A percentile compares a stretch with the other conserved stretches of the same genome.
Evolutionary conservation across 1,139 yeast species (phyloP).

Genomic region (Saccharomyces hybrid): DNA sequence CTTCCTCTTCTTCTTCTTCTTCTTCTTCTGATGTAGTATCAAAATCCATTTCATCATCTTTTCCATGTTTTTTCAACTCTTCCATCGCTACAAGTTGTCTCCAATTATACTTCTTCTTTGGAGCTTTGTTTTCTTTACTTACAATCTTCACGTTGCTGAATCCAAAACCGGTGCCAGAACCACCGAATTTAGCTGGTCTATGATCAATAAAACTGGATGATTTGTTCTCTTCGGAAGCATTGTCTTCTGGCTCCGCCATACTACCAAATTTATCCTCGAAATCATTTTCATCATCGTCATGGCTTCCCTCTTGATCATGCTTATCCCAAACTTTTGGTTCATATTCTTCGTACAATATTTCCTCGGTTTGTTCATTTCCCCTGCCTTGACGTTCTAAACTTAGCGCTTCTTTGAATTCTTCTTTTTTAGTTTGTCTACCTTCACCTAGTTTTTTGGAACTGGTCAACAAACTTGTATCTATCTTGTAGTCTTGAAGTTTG

Average conservation of each 20-base stretch:
- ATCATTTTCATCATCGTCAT: conserved; percentile 20
- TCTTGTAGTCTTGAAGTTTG: conserved; percentile 61
- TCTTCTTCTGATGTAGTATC: conserved; percentile 30
- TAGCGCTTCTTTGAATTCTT: conserved; percentile 67
- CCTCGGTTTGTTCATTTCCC: conserved; percentile 56
- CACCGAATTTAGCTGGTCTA: conserved; percentile 58
- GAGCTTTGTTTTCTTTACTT: conserved; percentile 39
- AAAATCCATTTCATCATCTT: conserved; percentile 42
- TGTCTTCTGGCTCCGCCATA: conserved; percentile 11
- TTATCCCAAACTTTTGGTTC: conserved; percentile 54
- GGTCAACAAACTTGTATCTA: conserved; percentile 61
- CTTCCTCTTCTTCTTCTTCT: conserved; percentile 21
- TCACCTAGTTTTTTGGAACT: conserved; percentile 73
- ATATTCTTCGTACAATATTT: conserved; percentile 62
- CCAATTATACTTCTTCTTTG: conserved; percentile 51
- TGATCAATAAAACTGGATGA: conserved; percentile 48
- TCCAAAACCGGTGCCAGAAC: conserved; percentile 60
- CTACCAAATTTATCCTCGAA: conserved; percentile 29
- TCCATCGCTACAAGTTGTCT: conserved; percentile 44
- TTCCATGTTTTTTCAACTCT: conserved; percentile 33
- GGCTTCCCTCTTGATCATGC: conserved; percentile 12
- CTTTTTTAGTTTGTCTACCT: conserved; percentile 64
- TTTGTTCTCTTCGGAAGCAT: not conserved
- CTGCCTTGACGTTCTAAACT: conserved; percentile 67
- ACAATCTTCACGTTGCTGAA: conserved; percentile 44